These are phyloP conservation scores for Amanita jacksonii DNA, from an alignment of 768 basidiomycete genomes.

Conservation along the genomic window DNA sequence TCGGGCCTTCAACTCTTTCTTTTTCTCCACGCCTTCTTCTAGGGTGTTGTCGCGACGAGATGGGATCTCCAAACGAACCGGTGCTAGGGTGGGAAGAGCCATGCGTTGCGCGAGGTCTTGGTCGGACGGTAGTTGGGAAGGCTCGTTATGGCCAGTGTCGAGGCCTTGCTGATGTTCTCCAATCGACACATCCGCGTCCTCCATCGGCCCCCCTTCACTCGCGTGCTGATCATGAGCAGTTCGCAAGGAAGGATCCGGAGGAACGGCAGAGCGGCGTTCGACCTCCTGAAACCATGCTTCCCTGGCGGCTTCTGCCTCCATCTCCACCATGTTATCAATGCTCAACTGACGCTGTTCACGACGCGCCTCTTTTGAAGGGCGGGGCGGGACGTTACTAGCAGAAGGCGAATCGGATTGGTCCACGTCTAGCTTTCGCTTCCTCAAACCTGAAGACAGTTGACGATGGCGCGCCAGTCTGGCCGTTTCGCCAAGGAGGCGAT, in stretches of 20 bases:
- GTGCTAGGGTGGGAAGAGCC: not conserved
- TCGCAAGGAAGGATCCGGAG: not conserved
- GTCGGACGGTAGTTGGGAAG: no score
- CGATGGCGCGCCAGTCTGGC: not conserved
- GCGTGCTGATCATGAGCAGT: not conserved
- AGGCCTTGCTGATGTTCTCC: no score
- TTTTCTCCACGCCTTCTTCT: not conserved
- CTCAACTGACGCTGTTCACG: not conserved
- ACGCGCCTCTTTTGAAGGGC: not conserved
- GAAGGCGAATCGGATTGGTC: not conserved
- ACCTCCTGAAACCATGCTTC: conserved; percentile 6
- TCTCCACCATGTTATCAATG: not conserved
- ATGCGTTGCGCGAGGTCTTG: not conserved
- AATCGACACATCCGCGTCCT: no score
- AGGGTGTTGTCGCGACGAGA: no score
- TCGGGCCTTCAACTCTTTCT: not conserved
- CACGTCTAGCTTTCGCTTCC: not conserved
- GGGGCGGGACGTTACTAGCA: not conserved
- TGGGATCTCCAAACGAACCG: no score
- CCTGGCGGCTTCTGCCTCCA: conserved; percentile 6
- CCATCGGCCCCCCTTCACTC: no score
- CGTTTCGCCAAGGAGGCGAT: not conserved
- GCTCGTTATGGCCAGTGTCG: no score
- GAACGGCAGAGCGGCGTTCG: conserved; percentile 6
- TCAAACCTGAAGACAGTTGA: not conserved